Percentiles rank a stretch among this genome's conserved stretches.
phyloP scores from a whole-genome alignment of 2,329 filamentous ascomycete genomes.

The Cercospora sp. region DNA sequence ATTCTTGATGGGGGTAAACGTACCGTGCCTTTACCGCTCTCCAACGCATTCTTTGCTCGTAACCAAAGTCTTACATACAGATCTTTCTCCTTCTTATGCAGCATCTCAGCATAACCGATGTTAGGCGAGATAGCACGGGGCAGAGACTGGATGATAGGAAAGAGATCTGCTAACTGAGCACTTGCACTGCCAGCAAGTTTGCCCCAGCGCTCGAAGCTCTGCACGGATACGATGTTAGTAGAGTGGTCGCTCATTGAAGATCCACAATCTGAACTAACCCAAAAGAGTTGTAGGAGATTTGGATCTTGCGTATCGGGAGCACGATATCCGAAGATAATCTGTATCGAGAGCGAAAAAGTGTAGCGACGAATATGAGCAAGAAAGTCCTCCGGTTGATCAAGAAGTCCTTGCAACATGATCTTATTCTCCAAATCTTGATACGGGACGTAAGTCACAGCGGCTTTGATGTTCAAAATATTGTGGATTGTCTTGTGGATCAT shows the following conservation, averaged over 20 bases:
- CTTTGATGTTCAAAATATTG: neutral
- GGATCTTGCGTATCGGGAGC: neutral
- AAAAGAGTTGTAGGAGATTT: neutral
- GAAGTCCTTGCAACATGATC: neutral
- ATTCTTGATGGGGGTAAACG: neutral
- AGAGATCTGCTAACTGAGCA: neutral
- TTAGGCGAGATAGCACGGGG: neutral
- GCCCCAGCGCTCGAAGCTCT: neutral
- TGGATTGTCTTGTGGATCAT: neutral
- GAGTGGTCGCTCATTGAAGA: neutral
- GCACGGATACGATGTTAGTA: neutral
- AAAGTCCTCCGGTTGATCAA: neutral
- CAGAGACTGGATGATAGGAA: neutral
- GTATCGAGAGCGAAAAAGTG: neutral
- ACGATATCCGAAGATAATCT: neutral
- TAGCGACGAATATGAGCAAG: neutral
- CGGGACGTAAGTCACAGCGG: neutral
- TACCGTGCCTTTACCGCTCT: neutral
- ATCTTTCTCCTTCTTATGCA: neutral
- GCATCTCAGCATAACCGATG: neutral
- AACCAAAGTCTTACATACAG: neutral
- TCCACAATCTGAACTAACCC: neutral
- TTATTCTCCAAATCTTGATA: neutral
- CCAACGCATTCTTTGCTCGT: neutral
- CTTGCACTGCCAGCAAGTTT: neutral